Conservation (phyloP, 306 rosid genomes). For the Purshia tridentata region DNA sequence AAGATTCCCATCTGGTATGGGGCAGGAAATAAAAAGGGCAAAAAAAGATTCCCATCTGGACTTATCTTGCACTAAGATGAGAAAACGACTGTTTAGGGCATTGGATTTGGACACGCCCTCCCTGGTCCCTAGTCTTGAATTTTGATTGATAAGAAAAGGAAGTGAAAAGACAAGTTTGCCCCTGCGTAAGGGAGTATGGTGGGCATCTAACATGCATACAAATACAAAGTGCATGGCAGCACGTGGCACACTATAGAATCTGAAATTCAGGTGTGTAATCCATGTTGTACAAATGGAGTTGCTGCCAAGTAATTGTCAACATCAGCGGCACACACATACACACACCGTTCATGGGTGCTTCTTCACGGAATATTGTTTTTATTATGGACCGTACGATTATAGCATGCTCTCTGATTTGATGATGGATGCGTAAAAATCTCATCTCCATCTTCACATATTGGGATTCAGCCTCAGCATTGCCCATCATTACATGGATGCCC, state of each 20-base stretch:
- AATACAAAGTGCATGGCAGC: too few species aligned
- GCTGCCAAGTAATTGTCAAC: too few species aligned
- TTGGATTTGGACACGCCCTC: slow-evolving; percentile 34
- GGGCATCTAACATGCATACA: too few species aligned
- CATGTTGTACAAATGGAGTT: too few species aligned
- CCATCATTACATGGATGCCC: neutral
- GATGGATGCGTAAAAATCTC: neutral
- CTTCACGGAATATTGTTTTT: too few species aligned
- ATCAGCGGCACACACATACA: too few species aligned
- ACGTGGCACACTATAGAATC: too few species aligned
- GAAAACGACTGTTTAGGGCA: slow-evolving; percentile 36
- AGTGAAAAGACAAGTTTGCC: slow-evolving; percentile 33
- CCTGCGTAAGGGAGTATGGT: neutral
- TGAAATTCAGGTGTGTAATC: too few species aligned
- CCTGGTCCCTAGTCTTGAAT: slow-evolving; percentile 3
- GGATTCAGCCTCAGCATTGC: slow-evolving; percentile 3
- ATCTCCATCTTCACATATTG: neutral
- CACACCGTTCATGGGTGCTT: too few species aligned
- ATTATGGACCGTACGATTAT: too few species aligned
- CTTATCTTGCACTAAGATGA: neutral
- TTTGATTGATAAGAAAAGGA: slow-evolving; percentile 23
- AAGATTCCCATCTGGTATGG: slow-evolving; percentile 9
- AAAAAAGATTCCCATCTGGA: neutral
- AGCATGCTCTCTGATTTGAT: too few species aligned
- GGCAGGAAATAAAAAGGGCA: neutral